Conservation (phyloP, 495 filamentous ascomycete species). For the Parathielavia hyrcaniae region DNA sequence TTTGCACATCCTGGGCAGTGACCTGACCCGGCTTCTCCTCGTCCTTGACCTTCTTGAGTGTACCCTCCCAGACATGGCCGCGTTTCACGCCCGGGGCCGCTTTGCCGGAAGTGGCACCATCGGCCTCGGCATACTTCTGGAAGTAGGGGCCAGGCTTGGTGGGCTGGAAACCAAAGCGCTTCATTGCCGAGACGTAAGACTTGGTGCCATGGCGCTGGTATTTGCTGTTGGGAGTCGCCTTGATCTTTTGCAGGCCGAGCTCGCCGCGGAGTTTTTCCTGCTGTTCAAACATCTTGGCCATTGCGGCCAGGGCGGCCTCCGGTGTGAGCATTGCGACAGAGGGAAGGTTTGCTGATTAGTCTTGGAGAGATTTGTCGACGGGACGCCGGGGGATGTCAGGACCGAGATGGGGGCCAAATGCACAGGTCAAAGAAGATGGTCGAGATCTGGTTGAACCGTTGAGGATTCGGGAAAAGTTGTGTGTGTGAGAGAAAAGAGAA, state of each 20-base stretch:
- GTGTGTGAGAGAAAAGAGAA: background rate
- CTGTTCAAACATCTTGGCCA: constrained; percentile 31
- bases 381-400: too few relatives aligned
- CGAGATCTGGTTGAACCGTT: background rate
- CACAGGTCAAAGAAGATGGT: background rate
- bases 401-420: too few relatives aligned
- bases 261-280: constrained; percentile 34
- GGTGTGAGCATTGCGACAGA: background rate
- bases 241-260: constrained; percentile 45
- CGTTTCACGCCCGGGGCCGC: constrained; percentile 34
- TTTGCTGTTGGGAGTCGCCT: constrained; percentile 51
- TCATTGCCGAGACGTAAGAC: constrained; percentile 63
- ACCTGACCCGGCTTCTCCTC: constrained; percentile 47
- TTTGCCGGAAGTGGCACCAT: constrained; percentile 28
- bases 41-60: constrained; percentile 45
- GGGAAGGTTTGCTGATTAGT: background rate
- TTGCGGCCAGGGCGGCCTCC: constrained; percentile 3
- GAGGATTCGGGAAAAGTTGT: background rate
- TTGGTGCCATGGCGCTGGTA: constrained; percentile 63
- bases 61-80: constrained; percentile 37
- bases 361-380: too few relatives aligned
- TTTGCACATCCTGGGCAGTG: constrained; percentile 65
- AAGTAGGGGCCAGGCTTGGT: constrained; percentile 65
- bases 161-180: constrained; percentile 64
- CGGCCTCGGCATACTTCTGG: constrained; percentile 36